Percentiles rank a stretch among this genome's conserved stretches.
phyloP scores from a whole-genome alignment of 805 yeast species.

The Sugiyamaella americana region DNA sequence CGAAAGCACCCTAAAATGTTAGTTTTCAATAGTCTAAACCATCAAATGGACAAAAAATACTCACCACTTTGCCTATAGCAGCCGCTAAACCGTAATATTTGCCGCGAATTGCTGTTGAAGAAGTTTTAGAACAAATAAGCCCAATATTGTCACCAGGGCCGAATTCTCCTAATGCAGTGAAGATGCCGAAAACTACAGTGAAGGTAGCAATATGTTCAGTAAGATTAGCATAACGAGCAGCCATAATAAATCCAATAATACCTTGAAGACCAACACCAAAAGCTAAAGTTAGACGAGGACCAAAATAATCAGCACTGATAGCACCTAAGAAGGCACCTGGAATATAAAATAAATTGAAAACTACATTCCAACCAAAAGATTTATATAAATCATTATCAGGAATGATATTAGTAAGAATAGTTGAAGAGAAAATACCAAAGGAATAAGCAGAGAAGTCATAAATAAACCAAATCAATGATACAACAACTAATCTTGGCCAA shows the following conservation, averaged over 20 bases:
- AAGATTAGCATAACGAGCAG: conserved; percentile 56
- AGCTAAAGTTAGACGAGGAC: conserved; percentile 78
- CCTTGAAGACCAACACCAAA: conserved; percentile 70
- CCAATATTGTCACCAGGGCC: conserved; percentile 95
- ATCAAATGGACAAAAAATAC: too few relatives aligned
- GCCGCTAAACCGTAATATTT: conserved; percentile 89
- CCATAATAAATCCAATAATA: conserved; percentile 75
- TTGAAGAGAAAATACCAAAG: conserved; percentile 76
- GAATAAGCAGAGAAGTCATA: conserved; percentile 87
- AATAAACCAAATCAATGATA: conserved; percentile 80
- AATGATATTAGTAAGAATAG: conserved; percentile 56
- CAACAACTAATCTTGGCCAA: conserved; percentile 69
- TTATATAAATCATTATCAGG: conserved; percentile 53
- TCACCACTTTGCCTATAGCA: conserved; percentile 79
- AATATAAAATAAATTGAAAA: conserved; percentile 76
- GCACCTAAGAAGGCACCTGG: conserved; percentile 92
- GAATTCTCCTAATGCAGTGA: conserved; percentile 81
- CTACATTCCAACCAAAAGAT: conserved; percentile 89
- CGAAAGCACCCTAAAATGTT: conserved; percentile 97
- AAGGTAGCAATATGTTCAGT: conserved; percentile 64
- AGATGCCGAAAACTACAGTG: conserved; percentile 83
- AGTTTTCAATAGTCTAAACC: too few relatives aligned
- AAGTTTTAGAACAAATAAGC: conserved; percentile 75
- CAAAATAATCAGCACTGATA: conserved; percentile 73
- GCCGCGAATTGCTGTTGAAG: conserved; percentile 84